A percentile compares a stretch with the other conserved stretches of the same genome.
Conservation (phyloP, 176 grass and related monocot species). For the bread wheat (Triticum aestivum) region DNA sequence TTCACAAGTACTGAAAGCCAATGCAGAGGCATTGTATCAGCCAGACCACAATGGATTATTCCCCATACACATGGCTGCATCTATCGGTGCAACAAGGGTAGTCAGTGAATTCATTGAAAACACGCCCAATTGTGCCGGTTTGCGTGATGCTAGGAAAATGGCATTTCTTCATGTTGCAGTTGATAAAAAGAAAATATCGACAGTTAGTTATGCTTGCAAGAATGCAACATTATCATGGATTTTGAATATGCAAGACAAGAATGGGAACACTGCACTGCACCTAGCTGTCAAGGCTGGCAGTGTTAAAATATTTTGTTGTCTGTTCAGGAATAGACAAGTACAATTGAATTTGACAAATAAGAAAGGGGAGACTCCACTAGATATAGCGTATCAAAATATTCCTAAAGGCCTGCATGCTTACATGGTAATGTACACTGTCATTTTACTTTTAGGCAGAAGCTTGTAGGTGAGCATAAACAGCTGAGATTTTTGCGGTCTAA, state of each 20-base stretch:
- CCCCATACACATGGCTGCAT: no score
- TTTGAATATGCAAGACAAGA: neutral
- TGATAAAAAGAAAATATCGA: neutral
- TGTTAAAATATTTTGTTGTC: neutral
- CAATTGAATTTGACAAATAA: neutral
- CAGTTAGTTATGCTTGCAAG: neutral
- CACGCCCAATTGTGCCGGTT: no score
- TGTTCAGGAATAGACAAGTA: neutral
- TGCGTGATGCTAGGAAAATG: no score
- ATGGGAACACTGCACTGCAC: neutral
- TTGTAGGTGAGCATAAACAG: neutral
- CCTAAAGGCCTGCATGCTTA: no score
- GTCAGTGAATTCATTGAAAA: no score
- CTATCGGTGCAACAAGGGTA: no score
- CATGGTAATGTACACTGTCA: neutral
- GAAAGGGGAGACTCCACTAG: neutral
- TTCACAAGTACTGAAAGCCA: no score
- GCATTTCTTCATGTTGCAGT: neutral
- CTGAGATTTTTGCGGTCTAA: neutral
- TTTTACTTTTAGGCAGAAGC: neutral
- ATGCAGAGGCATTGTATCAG: no score
- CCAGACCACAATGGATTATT: no score
- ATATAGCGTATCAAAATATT: neutral
- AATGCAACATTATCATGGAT: neutral
- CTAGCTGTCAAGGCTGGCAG: neutral